phyloP scores from a whole-genome alignment of 2,329 filamentous ascomycete species.

The Alternaria arbusti region DNA sequence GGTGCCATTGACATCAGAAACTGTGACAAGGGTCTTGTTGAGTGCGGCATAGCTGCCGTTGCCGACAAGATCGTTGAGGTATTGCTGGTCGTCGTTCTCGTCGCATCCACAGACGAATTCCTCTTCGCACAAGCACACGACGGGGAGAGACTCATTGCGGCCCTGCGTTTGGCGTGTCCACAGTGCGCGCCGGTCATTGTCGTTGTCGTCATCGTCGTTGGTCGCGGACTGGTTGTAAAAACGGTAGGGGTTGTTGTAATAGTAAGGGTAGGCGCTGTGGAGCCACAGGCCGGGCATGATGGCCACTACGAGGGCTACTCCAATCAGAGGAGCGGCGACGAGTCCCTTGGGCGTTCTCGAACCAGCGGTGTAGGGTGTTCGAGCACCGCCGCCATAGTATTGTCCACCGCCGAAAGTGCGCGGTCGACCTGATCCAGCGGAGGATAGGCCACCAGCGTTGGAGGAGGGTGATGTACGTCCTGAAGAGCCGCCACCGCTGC shows the following conservation, averaged over 20 bases:
- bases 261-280: conserved; percentile 67
- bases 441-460: conserved; percentile 53
- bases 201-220: conserved; percentile 51
- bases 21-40: conserved; percentile 67
- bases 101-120: conserved; percentile 71
- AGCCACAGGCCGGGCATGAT: conserved; percentile 70
- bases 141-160: conserved; percentile 64
- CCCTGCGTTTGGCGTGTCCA: conserved; percentile 27
- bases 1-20: conserved; percentile 69
- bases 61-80: conserved; percentile 65
- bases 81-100: conserved; percentile 66
- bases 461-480: conserved; percentile 34
- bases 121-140: conserved; percentile 67
- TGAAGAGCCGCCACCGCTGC: conserved; percentile 7
- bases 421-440: conserved; percentile 62
- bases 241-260: conserved; percentile 64
- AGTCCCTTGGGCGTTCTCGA: conserved; percentile 57
- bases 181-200: conserved; percentile 6
- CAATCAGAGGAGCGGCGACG: conserved; percentile 53
- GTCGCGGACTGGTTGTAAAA: conserved; percentile 54
- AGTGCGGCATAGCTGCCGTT: conserved; percentile 62
- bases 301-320: background rate
- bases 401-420: conserved; percentile 66
- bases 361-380: conserved; percentile 66
- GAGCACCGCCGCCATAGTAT: conserved; percentile 69